These are phyloP conservation scores for Hypocreales sp. DNA, from an alignment of 2,329 filamentous ascomycete genomes.

Conservation along the genomic window DNA sequence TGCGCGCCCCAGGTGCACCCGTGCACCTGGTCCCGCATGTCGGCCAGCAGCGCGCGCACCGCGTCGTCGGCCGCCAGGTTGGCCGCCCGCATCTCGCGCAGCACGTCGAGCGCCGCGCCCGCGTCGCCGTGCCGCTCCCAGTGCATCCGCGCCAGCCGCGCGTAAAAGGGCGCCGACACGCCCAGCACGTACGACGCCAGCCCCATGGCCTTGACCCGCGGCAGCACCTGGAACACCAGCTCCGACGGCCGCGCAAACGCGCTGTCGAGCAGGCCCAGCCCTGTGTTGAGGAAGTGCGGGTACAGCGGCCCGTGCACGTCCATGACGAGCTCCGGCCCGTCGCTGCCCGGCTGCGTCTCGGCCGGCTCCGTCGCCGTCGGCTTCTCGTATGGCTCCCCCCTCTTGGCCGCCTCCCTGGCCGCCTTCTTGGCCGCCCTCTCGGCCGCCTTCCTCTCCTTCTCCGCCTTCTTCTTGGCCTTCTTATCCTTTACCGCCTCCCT, in stretches of 20 bases:
- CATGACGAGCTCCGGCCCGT: conserved; percentile 31
- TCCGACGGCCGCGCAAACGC: conserved; percentile 43
- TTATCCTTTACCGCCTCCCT: no score
- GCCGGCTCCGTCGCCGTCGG: conserved; percentile 1
- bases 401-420: conserved; percentile 4
- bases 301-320: conserved; percentile 49
- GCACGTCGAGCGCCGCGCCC: conserved; percentile 32
- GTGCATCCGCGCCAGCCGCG: conserved; percentile 44
- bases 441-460: no score
- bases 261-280: conserved; percentile 38
- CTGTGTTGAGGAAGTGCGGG: conserved; percentile 41
- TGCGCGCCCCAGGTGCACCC: conserved; percentile 20
- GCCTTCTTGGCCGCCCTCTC: conserved; percentile 4
- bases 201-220: conserved; percentile 51
- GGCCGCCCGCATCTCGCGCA: conserved; percentile 50
- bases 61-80: conserved; percentile 40
- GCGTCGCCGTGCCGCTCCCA: conserved; percentile 48
- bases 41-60: conserved; percentile 10
- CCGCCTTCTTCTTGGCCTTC: no score
- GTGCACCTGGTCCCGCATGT: conserved; percentile 17
- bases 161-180: conserved; percentile 54
- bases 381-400: no score
- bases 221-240: conserved; percentile 44
- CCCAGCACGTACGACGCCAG: conserved; percentile 57
- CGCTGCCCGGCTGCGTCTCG: no score